Conservation (phyloP, 768 basidiomycete genomes). For the Lyophyllum decastes region DNA sequence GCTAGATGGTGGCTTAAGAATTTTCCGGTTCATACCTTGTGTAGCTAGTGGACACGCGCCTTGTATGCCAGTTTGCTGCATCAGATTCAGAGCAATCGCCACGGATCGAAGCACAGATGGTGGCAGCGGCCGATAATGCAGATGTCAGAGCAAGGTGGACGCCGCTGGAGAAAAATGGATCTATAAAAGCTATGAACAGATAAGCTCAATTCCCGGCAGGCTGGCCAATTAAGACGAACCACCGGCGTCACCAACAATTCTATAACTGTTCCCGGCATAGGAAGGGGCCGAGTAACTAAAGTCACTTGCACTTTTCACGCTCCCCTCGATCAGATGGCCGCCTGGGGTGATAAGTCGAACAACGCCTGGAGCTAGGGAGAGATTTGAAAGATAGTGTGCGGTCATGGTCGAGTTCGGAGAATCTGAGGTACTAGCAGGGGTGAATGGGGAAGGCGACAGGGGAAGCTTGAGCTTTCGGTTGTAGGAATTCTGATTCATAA, state of each 20-base stretch:
- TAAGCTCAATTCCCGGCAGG: neutral
- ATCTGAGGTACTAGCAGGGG: constrained; percentile 22
- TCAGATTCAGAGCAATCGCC: constrained; percentile 46
- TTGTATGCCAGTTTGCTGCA: constrained; percentile 56
- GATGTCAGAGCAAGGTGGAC: constrained; percentile 68
- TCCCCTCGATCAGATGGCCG: constrained; percentile 39
- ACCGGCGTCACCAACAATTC: constrained; percentile 70
- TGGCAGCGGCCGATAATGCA: constrained; percentile 56
- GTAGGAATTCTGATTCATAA: constrained; percentile 57
- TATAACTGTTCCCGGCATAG: constrained; percentile 55
- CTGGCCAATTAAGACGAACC: constrained; percentile 35
- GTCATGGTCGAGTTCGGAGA: constrained; percentile 27
- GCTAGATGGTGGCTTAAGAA: neutral
- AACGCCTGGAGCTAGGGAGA: constrained; percentile 50
- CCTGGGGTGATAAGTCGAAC: constrained; percentile 40
- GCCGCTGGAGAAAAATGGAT: constrained; percentile 67
- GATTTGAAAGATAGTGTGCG: constrained; percentile 43
- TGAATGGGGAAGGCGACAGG: constrained; percentile 30
- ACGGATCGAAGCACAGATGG: constrained; percentile 57
- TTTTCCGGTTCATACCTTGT: constrained; percentile 41
- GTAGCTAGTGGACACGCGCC: constrained; percentile 56
- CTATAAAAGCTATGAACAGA: constrained; percentile 53
- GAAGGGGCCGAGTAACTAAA: constrained; percentile 64
- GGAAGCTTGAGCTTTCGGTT: constrained; percentile 36
- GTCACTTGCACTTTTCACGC: constrained; percentile 56